These are phyloP conservation scores for Millerozyma miso DNA, from an alignment of 805 yeast genomes.

Conservation along the genomic window DNA sequence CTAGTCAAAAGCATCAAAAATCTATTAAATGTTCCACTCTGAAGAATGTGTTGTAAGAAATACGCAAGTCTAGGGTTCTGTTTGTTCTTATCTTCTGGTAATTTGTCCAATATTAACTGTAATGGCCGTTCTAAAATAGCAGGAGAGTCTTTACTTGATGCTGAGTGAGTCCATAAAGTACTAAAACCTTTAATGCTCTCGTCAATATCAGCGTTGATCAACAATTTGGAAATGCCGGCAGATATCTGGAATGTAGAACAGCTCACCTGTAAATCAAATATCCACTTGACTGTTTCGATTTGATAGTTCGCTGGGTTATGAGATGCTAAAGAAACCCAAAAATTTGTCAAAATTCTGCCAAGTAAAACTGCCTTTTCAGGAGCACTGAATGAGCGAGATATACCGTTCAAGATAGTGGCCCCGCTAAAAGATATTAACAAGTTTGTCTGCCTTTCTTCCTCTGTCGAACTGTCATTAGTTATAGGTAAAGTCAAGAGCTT, in stretches of 20 bases:
- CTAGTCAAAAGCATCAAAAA: slow-evolving; percentile 56
- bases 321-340: slow-evolving; percentile 55
- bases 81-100: slow-evolving; percentile 41
- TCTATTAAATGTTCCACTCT: slow-evolving; percentile 55
- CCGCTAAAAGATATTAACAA: slow-evolving; percentile 41
- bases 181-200: slow-evolving; percentile 53
- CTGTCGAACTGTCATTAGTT: slow-evolving; percentile 6
- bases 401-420: slow-evolving; percentile 34
- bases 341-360: slow-evolving; percentile 35
- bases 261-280: slow-evolving; percentile 58
- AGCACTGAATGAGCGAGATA: slow-evolving; percentile 25
- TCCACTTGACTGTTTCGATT: slow-evolving; percentile 62
- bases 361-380: slow-evolving; percentile 35
- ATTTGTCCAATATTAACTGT: slow-evolving; percentile 62
- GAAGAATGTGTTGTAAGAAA: slow-evolving; percentile 45
- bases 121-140: slow-evolving; percentile 57
- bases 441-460: slow-evolving; percentile 8
- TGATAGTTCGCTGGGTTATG: slow-evolving; percentile 52
- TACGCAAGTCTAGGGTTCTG: slow-evolving; percentile 39
- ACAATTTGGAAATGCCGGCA: slow-evolving; percentile 61
- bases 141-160: slow-evolving; percentile 45
- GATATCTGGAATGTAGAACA: slow-evolving; percentile 57
- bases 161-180: slow-evolving; percentile 71
- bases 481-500: slow-evolving; percentile 13
- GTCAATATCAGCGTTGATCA: slow-evolving; percentile 32